phyloP scores from a whole-genome alignment of 768 basidiomycete species.

The Crepidotus variabilis region DNA sequence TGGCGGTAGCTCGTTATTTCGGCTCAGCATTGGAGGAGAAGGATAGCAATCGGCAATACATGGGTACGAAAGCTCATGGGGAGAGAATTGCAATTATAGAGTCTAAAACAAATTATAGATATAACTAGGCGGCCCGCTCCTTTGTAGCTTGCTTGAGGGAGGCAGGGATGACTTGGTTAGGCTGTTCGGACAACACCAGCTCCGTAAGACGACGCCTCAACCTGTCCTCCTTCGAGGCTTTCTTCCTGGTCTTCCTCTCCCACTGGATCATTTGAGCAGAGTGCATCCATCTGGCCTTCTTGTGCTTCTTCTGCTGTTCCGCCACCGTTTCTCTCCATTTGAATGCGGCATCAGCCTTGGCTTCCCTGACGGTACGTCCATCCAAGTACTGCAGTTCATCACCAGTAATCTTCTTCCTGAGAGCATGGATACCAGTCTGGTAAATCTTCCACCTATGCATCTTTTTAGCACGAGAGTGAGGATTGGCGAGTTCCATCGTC shows the following conservation, averaged over 20 bases:
- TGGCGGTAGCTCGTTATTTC: no score
- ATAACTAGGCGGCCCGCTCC: neutral
- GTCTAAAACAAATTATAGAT: neutral
- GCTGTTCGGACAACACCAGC: slow-evolving; percentile 46
- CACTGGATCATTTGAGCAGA: slow-evolving; percentile 44
- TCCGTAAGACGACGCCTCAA: slow-evolving; percentile 53
- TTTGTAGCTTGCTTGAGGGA: slow-evolving; percentile 8
- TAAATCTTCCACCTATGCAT: slow-evolving; percentile 69
- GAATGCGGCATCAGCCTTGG: slow-evolving; percentile 70
- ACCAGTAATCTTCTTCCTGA: slow-evolving; percentile 50
- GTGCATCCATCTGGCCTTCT: slow-evolving; percentile 56
- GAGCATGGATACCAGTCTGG: slow-evolving; percentile 39
- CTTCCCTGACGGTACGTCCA: slow-evolving; percentile 59
- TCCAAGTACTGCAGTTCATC: slow-evolving; percentile 53
- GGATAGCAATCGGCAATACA: neutral
- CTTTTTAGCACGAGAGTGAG: slow-evolving; percentile 80
- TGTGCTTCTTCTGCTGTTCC: slow-evolving; percentile 53
- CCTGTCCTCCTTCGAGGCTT: slow-evolving; percentile 48
- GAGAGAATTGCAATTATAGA: neutral
- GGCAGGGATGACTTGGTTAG: slow-evolving; percentile 58
- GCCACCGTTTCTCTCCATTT: slow-evolving; percentile 64
- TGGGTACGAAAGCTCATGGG: neutral
- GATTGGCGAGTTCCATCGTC: slow-evolving; percentile 70
- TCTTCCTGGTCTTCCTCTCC: slow-evolving; percentile 53
- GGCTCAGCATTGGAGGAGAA: no score